These are phyloP conservation scores for Lactarius sanguifluus DNA, from an alignment of 768 basidiomycete genomes.

Conservation along the genomic window DNA sequence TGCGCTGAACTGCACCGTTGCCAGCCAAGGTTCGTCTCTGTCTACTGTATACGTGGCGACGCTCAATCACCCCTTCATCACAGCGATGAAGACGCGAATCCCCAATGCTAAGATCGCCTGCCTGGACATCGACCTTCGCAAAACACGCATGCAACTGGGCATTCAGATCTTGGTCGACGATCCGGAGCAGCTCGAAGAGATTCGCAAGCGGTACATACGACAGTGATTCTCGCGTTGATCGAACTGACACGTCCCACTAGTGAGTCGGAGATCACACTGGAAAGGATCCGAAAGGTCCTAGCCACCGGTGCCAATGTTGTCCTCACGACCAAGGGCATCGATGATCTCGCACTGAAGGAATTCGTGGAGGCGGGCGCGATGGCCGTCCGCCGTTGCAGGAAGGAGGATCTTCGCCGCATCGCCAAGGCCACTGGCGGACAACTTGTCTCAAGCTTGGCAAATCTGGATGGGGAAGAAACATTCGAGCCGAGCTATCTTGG, in stretches of 20 bases:
- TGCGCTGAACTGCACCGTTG: constrained; percentile 97
- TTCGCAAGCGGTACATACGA: constrained; percentile 74
- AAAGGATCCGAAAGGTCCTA: constrained; percentile 93
- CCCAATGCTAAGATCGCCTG: constrained; percentile 95
- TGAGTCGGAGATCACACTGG: constrained; percentile 94
- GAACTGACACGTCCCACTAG: constrained; percentile 41
- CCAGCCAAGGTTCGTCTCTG: constrained; percentile 83
- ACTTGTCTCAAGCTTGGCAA: constrained; percentile 87
- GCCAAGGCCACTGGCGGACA: constrained; percentile 97
- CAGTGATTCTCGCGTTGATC: constrained; percentile 8
- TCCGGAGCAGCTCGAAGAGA: constrained; percentile 94
- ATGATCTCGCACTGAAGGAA: constrained; percentile 96
- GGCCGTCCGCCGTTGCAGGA: constrained; percentile 96
- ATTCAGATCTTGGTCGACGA: constrained; percentile 97
- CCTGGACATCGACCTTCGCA: constrained; percentile 96
- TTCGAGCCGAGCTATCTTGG: constrained; percentile 91
- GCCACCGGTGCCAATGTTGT: constrained; percentile 96
- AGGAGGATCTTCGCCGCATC: constrained; percentile 95
- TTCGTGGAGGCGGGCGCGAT: constrained; percentile 99
- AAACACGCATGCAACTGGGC: constrained; percentile 95
- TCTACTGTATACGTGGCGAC: neutral
- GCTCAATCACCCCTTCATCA: neutral
- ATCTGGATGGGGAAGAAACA: constrained; percentile 96
- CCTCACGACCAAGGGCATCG: constrained; percentile 97
- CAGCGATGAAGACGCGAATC: constrained; percentile 97